phyloP scores from a whole-genome alignment of 106 monocot genomes.

The Dendrobium chrysotoxum region DNA sequence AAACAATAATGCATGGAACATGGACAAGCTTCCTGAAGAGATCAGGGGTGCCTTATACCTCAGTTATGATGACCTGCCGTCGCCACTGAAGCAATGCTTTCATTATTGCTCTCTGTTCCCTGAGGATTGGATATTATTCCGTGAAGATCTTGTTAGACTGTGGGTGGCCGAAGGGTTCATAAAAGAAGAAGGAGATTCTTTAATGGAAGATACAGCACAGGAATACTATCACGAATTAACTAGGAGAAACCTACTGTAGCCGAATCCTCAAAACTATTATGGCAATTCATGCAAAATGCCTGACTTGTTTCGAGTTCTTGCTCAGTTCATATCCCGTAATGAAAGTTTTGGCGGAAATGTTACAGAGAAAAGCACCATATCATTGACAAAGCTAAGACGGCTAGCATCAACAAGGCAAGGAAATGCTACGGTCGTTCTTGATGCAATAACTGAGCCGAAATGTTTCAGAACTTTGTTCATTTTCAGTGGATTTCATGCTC shows the following conservation, averaged over 20 bases:
- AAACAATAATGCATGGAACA: constrained; percentile 19
- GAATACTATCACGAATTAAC: constrained; percentile 27
- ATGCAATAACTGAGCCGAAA: not conserved
- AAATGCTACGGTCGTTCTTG: not conserved
- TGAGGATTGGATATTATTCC: constrained; percentile 6
- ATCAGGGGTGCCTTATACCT: constrained; percentile 23
- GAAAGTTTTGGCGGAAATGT: constrained; percentile 9
- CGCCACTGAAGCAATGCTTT: constrained; percentile 32
- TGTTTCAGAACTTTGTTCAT: constrained; percentile 24
- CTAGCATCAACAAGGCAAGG: not conserved
- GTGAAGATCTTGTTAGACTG: not conserved
- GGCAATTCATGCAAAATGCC: constrained; percentile 26
- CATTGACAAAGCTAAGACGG: constrained; percentile 1
- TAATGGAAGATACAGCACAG: constrained; percentile 26
- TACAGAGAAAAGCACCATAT: not conserved
- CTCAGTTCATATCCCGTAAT: constrained; percentile 9
- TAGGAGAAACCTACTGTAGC: constrained; percentile 22
- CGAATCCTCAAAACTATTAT: constrained; percentile 1
- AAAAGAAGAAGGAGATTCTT: not conserved
- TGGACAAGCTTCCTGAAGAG: constrained; percentile 17
- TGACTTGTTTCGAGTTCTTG: constrained; percentile 28
- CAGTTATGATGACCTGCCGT: constrained; percentile 37
- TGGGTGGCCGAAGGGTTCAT: constrained; percentile 32
- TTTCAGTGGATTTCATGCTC: not conserved
- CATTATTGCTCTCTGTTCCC: constrained; percentile 15